phyloP scores from a whole-genome alignment of 1,284 basidiomycete genomes.

The Irpex lacteus region DNA sequence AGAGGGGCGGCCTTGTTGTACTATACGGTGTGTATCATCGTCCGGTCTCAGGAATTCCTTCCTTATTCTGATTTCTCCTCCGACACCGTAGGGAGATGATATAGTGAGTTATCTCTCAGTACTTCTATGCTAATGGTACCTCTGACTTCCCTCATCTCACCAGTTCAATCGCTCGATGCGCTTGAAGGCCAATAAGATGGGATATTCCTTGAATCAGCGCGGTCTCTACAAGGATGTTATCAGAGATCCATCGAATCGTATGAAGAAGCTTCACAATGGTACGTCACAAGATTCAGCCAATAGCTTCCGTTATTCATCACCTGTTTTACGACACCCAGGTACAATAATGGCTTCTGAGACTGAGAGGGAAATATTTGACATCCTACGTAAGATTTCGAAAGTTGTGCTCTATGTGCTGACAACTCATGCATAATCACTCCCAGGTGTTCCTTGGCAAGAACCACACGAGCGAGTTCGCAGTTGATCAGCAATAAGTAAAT shows the following conservation, averaged over 20 bases:
- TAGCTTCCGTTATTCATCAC: not conserved
- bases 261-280: conserved; percentile 68
- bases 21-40: conserved; percentile 75
- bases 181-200: conserved; percentile 77
- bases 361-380: conserved; percentile 81
- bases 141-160: conserved; percentile 1
- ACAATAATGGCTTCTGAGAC: conserved; percentile 76
- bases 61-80: conserved; percentile 9
- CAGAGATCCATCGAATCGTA: conserved; percentile 61
- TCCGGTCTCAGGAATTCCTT: not conserved
- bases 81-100: conserved; percentile 63
- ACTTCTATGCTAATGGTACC: not conserved
- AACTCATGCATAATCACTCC: not conserved
- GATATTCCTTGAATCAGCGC: conserved; percentile 84
- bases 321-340: conserved; percentile 40
- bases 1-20: conserved; percentile 86
- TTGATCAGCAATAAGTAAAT: not conserved
- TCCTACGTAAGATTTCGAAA: conserved; percentile 45
- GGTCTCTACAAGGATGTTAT: conserved; percentile 74
- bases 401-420: not conserved
- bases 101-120: conserved; percentile 49
- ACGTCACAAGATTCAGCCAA: conserved; percentile 19
- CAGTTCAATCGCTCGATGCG: conserved; percentile 91
- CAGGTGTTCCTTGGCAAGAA: conserved; percentile 73
- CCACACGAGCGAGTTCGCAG: conserved; percentile 63